Base-by-base conservation (phyloP, 177 flowering plant species). In the Tripterygium wilfordii region DNA sequence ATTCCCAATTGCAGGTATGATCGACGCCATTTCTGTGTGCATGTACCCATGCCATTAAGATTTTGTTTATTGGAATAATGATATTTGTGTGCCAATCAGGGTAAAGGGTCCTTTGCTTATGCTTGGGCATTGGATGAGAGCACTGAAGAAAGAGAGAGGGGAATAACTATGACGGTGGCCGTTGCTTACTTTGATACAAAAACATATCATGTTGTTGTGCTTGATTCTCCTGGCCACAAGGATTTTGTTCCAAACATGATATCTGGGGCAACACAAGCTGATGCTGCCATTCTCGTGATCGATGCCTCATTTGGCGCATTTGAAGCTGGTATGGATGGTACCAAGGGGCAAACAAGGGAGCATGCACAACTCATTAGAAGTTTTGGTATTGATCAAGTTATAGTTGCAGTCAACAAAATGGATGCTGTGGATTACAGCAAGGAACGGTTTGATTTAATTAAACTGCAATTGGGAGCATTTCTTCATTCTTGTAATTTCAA, bases 241-340 rank as follows among this genome's bases (percentile, higher is more conserved):
- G 99, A 94, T 73, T 94, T 94, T 75, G 95, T 94, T 32, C 97
- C 99, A 56, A 94, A 94, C 65, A 79, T 94, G 99, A 94, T 94
- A 53, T 80, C 95, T 43, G 97, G 99, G 37, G 97, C 99, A 45
- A 76, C 95, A 20, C 99, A 94, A 72, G 96, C 99, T 62, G 97
- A 94, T 85, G 85, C 92, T 52, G 99, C 99, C 18, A 62, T 89
- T 63, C 88, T 94, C 53, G 96, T 94, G 29, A 63, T 94, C 40
- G 99, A 94, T 78, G 96, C 99, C 39, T 84, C 96, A 14, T 17
- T 67, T 55, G 99, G 99, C 42, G 57, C 96, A 48, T 94, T 84
- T 70, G 99, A 91, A 71, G 83, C 80, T 21, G 98, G 98, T 13
- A 69, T 88, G 64, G 90, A 83, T 32, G 53, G 55, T 47, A 56